These are phyloP conservation scores for Plasmodium ovale DNA, from an alignment of 169 alveolate genomes.

Conservation along the genomic window DNA sequence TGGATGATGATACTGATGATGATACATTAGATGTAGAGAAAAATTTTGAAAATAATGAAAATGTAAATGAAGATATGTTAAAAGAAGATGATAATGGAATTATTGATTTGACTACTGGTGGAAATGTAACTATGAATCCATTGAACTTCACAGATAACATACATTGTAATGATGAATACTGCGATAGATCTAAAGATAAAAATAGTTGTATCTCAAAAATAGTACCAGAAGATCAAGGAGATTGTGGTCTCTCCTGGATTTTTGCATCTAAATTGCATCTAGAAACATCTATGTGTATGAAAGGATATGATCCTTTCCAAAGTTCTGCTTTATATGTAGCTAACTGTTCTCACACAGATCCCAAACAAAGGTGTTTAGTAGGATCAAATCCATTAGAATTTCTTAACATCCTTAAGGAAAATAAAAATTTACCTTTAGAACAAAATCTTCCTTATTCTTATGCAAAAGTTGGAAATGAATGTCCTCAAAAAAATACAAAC, in stretches of 20 bases:
- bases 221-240: not conserved
- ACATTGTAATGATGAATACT: constrained; percentile 3
- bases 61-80: not conserved
- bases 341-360: not conserved
- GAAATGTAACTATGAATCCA: not conserved
- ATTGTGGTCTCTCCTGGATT: not conserved
- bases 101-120: not conserved
- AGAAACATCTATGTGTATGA: constrained; percentile 25
- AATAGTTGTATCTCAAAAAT: constrained; percentile 3
- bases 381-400: constrained; percentile 11
- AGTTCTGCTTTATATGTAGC: constrained; percentile 22
- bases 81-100: not conserved
- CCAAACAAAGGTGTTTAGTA: not conserved
- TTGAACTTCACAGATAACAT: not conserved
- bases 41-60: not conserved
- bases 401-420: not conserved
- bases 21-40: not conserved
- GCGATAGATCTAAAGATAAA: constrained; percentile 14
- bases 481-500: not conserved
- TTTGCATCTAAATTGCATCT: not conserved
- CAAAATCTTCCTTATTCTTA: not conserved
- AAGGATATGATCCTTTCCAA: not conserved
- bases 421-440: not conserved
- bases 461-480: not conserved
- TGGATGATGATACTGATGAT: not conserved